phyloP scores from a whole-genome alignment of 768 basidiomycete species.

The Psilocybe cubensis region DNA sequence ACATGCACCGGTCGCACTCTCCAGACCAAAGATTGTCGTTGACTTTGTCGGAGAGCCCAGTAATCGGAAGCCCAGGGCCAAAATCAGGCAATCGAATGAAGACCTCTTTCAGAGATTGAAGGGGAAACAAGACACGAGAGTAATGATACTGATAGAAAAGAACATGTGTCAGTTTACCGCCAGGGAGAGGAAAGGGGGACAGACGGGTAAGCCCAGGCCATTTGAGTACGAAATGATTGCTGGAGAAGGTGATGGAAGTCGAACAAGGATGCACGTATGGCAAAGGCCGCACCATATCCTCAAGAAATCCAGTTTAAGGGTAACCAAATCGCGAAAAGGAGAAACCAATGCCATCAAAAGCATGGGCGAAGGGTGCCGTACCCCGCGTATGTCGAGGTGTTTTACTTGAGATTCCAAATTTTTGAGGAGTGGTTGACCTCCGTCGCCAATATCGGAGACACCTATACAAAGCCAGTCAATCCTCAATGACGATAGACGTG shows the following conservation, averaged over 20 bases:
- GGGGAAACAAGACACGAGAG: conserved; percentile 25
- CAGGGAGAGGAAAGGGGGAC: conserved; percentile 9
- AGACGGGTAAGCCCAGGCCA: conserved; percentile 38
- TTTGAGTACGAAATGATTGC: conserved; percentile 30
- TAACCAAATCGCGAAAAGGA: conserved; percentile 26
- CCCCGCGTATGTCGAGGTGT: conserved; percentile 33
- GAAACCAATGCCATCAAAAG: conserved; percentile 23
- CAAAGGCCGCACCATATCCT: conserved; percentile 41
- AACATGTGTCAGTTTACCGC: background rate
- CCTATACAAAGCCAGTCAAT: conserved; percentile 29
- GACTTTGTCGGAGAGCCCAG: conserved; percentile 15
- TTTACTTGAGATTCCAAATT: conserved; percentile 26
- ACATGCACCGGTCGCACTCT: conserved; percentile 40
- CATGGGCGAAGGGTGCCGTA: conserved; percentile 35
- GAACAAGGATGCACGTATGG: conserved; percentile 30
- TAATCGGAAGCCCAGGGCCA: conserved; percentile 19
- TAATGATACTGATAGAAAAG: conserved; percentile 33
- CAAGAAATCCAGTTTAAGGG: conserved; percentile 27
- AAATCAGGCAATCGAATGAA: conserved; percentile 32
- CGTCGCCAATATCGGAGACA: conserved; percentile 14
- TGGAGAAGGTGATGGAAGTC: conserved; percentile 27
- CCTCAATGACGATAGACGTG: conserved; percentile 24
- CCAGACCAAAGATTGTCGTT: conserved; percentile 36
- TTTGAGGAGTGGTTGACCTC: conserved; percentile 19
- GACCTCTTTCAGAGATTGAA: conserved; percentile 32